These are phyloP conservation scores for Hemileccinum rubropunctum DNA, from an alignment of 768 basidiomycete genomes.

Conservation along the genomic window DNA sequence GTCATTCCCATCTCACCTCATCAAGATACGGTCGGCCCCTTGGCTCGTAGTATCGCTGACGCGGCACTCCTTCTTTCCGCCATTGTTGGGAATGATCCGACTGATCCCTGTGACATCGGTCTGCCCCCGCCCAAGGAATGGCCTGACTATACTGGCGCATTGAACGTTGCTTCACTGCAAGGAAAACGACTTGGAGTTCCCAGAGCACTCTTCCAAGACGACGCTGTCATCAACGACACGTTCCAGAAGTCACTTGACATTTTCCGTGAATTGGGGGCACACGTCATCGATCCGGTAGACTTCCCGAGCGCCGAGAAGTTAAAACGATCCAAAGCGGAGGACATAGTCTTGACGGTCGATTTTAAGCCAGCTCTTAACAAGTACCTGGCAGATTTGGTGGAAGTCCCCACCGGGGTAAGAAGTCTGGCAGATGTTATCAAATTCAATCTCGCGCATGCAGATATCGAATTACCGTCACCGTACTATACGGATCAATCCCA, in stretches of 20 bases:
- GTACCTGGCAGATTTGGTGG: conserved; percentile 44
- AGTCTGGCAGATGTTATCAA: conserved; percentile 55
- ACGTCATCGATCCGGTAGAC: conserved; percentile 60
- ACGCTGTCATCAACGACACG: conserved; percentile 27
- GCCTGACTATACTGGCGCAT: conserved; percentile 55
- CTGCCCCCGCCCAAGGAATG: conserved; percentile 43
- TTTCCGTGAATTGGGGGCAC: conserved; percentile 40
- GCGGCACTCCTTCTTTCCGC: conserved; percentile 36
- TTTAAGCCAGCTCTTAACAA: conserved; percentile 52
- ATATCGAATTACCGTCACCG: conserved; percentile 41
- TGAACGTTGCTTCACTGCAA: conserved; percentile 42
- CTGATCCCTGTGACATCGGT: conserved; percentile 37
- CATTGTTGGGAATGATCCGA: conserved; percentile 44
- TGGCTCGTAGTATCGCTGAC: conserved; percentile 37
- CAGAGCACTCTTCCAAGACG: conserved; percentile 29
- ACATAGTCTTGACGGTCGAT: conserved; percentile 50
- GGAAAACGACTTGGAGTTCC: conserved; percentile 48
- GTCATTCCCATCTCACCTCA: conserved; percentile 45
- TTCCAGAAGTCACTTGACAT: conserved; percentile 40
- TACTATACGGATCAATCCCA: conserved; percentile 37
- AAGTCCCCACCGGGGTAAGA: conserved; percentile 59
- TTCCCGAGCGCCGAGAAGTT: conserved; percentile 54
- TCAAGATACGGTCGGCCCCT: conserved; percentile 41
- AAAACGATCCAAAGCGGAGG: conserved; percentile 48
- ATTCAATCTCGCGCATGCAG: conserved; percentile 53